Conservation (phyloP, 208 protist genomes). For the Trypanosoma vivax region DNA sequence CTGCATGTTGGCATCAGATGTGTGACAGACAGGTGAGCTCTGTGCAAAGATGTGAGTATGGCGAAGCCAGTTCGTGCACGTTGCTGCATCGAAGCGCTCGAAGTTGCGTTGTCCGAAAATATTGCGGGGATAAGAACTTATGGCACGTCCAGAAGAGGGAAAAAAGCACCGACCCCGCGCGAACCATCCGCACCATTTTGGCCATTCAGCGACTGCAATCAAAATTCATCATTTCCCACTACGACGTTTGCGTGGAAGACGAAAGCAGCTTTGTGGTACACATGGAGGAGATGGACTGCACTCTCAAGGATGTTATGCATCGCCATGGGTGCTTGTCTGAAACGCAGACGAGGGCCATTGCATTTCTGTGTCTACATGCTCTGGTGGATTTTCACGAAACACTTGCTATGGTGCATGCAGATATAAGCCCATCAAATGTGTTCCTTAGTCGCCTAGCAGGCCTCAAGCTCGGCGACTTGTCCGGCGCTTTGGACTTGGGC, state of each 20-base stretch:
- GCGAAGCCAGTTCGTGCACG: too few relatives aligned
- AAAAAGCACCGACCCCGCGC: constrained; percentile 3
- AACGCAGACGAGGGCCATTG: constrained; percentile 11
- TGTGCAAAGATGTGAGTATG: not conserved
- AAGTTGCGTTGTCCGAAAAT: constrained; percentile 31
- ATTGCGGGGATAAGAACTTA: constrained; percentile 10
- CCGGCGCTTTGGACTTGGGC: constrained; percentile 1
- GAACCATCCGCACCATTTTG: not conserved
- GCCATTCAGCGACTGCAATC: constrained; percentile 2
- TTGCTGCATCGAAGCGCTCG: constrained; percentile 18
- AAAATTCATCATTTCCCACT: constrained; percentile 29
- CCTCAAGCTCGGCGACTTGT: constrained; percentile 16
- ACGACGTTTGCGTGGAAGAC: constrained; percentile 27
- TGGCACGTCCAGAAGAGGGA: constrained; percentile 51
- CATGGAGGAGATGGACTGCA: constrained; percentile 21
- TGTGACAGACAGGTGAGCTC: not conserved
- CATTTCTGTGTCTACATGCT: constrained; percentile 29
- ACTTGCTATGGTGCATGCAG: constrained; percentile 37
- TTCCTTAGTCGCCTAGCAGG: constrained; percentile 17
- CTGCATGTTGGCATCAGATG: constrained; percentile 1
- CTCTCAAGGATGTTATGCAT: constrained; percentile 23
- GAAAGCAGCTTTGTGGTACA: constrained; percentile 29
- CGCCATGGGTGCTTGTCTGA: constrained; percentile 3
- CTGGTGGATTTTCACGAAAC: constrained; percentile 41
- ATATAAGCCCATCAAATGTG: constrained; percentile 56